Conservation (phyloP, 352 stramenopile genomes). For the Phytophthora cryptogea region DNA sequence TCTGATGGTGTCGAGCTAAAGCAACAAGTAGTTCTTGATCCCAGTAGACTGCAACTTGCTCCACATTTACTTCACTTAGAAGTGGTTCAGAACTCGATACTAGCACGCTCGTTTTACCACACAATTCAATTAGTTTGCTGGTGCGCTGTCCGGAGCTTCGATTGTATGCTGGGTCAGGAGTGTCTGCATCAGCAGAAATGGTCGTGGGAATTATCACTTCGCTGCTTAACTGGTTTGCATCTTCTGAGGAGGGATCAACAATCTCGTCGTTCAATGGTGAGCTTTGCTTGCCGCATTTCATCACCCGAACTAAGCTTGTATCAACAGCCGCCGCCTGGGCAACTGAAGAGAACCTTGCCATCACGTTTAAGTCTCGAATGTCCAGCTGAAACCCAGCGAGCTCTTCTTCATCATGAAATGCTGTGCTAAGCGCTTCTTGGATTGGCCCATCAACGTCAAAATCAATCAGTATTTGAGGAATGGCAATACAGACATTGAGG, state of each 20-base stretch:
- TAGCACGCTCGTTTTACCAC: conserved; percentile 55
- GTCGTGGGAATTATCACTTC: conserved; percentile 1
- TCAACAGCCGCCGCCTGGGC: conserved; percentile 57
- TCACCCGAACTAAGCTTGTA: conserved; percentile 46
- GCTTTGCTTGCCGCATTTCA: conserved; percentile 39
- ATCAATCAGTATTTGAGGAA: conserved; percentile 68
- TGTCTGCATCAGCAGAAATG: conserved; percentile 19
- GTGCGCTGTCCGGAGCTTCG: conserved; percentile 39
- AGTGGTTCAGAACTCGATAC: conserved; percentile 59
- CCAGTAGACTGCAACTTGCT: conserved; percentile 71
- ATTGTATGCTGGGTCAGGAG: conserved; percentile 55
- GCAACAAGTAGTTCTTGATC: conserved; percentile 70
- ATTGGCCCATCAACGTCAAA: conserved; percentile 54
- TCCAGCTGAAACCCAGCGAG: conserved; percentile 68
- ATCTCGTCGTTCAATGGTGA: conserved; percentile 32
- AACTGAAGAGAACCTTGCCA: conserved; percentile 64
- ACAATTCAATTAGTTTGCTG: conserved; percentile 62
- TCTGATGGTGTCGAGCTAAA: conserved; percentile 60
- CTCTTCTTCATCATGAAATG: conserved; percentile 10
- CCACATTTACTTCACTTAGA: conserved; percentile 48
- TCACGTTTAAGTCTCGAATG: conserved; percentile 58
- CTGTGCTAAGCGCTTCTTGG: conserved; percentile 13
- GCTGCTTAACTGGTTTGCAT: conserved; percentile 33
- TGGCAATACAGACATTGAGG: conserved; percentile 63
- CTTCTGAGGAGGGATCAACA: conserved; percentile 24